Evolutionary conservation across 495 filamentous ascomycete genomes (phyloP), one percentile per base, ranked within the genome.

Genomic region (Aspergillus nanangensis): DNA sequence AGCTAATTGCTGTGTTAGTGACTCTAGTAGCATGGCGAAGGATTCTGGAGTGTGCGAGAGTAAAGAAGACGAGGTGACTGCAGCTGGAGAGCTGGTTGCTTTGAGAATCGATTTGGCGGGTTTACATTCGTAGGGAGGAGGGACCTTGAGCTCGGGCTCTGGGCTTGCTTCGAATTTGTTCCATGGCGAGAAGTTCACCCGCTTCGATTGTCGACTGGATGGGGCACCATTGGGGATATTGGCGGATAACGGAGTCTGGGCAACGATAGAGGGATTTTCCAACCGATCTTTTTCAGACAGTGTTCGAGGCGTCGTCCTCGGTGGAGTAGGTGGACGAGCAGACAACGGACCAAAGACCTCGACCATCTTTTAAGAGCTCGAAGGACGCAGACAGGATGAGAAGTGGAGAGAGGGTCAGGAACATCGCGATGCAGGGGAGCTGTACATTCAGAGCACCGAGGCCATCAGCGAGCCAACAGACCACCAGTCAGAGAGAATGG

Each of bases 81-180:
- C 60, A 53, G 72, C 60, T 47, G 67, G 58, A 1, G 69, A 75
- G 48, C 69, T 75, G 21, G 63, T 71, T 15, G 74, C 58, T 63
- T 97, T 98, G 38, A 98, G 76, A 44, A 98, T 96, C 2, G 90
- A 92, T 57, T 92, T 95, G 19, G 80, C 54, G 10, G 87, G 80
- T 57, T 83, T 88, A 25, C 71, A 73, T 40, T 83, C 76, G 55
- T 75, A 82, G 4, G 81, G 77, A 20, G 74, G 79, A 21, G 72
- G 64, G 38, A 55, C 61, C 50, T 73, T 70, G 32, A 67, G 65
- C 50, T 52, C 76, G 60, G 52, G 70, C 59, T 51, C 77, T 24
- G 63, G 58, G 31, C 65, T 64, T 44, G 70, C 61, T 39, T 84
- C 82, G 50, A 82, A 88, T 44, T 85, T 78, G 42, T 82, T 78